Evolutionary conservation across 2,329 filamentous ascomycete species (phyloP), one percentile per base, ranked within the genome.

Genomic region (Stachybotrys chartarum): DNA sequence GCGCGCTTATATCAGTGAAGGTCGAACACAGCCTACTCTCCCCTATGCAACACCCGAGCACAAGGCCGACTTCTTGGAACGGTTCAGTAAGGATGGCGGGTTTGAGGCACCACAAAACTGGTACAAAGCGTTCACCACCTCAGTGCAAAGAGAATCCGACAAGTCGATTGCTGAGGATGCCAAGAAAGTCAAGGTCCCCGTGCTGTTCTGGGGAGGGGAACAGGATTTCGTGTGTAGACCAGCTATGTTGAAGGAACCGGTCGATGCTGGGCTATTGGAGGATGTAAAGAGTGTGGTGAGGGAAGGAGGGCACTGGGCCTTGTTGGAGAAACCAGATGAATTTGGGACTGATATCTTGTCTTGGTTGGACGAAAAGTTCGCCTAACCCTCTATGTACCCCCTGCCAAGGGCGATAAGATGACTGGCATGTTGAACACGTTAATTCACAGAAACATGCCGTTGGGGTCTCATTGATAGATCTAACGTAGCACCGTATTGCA

Each of bases 281-380:
- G 53, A 64, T 10, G 50, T 67, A 31, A 65, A 68, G 30, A 59
- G 47, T 18, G 53, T 61, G 31, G 58, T 51, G 7, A 57, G 67
- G 14, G 58, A 66, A 1, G 63, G 63, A 10, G 66, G 60, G 0
- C 69, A 71, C 32, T 70, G 67, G 67, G 61, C 60, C 3, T 52
- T 67, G 3, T 53, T 68, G n/a, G 67, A 70, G 57, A 60, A 59
- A 42, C 67, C 68, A 2, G 56, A 47, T 7, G 61, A 63, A 42
- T 59, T 68, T 50, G 66, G 63, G 1, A 35, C 57, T 48, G 62
- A 63, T 54, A 32, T 64, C 5, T 2, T 62, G n/a, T 50, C 18
- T 1, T 63, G 63, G 63, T 30, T 64, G 30, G n/a, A 53, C 17
- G 54, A 57, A 50, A 59, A 50, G 1, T 56, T 57, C n/a, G n/a